These are phyloP conservation scores for Mycena vulgaris DNA, from an alignment of 768 basidiomycete species.

Conservation along the genomic window DNA sequence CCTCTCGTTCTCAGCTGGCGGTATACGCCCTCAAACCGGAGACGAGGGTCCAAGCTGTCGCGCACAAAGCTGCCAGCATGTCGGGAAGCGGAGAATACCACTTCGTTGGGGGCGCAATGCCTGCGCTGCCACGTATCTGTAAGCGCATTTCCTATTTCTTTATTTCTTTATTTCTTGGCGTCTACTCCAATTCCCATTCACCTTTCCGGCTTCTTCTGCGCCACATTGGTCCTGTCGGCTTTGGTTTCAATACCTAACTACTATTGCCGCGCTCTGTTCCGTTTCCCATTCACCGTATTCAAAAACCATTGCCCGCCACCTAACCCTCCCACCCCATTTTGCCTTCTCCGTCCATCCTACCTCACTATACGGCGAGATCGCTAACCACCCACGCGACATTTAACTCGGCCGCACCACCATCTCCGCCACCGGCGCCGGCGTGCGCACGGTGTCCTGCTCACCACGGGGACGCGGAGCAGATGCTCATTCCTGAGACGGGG, in stretches of 20 bases:
- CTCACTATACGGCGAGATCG: neutral
- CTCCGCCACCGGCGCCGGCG: constrained; percentile 7
- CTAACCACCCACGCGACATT: neutral
- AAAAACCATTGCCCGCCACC: neutral
- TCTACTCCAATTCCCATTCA: neutral
- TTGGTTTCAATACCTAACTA: constrained; percentile 3
- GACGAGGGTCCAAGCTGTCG: neutral
- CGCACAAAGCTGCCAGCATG: constrained; percentile 2
- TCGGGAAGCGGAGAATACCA: constrained; percentile 2
- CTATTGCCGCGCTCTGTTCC: constrained; percentile 4
- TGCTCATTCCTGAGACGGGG: constrained; percentile 2
- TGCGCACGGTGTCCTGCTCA: constrained; percentile 6
- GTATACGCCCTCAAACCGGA: constrained; percentile 4
- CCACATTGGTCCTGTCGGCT: neutral
- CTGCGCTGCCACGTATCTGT: constrained; percentile 2
- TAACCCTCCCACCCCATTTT: neutral
- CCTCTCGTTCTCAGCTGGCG: constrained; percentile 1
- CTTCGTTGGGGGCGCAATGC: neutral
- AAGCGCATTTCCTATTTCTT: neutral
- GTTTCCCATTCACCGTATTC: constrained; percentile 5
- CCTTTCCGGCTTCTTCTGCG: neutral
- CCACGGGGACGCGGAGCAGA: constrained; percentile 2
- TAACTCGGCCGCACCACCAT: constrained; percentile 3
- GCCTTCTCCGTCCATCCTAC: too few species aligned
- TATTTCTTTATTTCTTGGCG: neutral